Percentiles rank a stretch among this genome's conserved stretches.
These are phyloP conservation scores for Metschnikowia gruessii DNA, from an alignment of 805 yeast species.

Conservation along the genomic window DNA sequence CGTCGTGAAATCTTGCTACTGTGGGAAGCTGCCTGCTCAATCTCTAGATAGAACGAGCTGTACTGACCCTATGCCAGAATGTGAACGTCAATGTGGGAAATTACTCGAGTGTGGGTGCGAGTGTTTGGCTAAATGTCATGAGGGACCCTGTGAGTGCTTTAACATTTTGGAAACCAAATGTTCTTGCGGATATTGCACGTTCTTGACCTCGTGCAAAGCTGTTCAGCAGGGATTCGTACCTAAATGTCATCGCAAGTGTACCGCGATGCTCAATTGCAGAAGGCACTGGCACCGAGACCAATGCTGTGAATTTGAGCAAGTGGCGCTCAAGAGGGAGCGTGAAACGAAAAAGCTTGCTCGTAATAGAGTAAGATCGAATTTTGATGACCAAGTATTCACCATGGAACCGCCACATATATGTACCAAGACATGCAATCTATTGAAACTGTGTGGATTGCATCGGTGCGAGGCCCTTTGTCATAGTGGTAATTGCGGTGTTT, in stretches of 20 bases:
- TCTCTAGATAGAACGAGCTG: constrained; percentile 53
- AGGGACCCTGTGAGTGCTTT: constrained; percentile 70
- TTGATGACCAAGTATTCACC: constrained; percentile 49
- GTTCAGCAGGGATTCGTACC: constrained; percentile 52
- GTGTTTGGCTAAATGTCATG: constrained; percentile 72
- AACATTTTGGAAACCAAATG: constrained; percentile 53
- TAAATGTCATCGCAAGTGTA: constrained; percentile 67
- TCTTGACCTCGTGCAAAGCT: constrained; percentile 61
- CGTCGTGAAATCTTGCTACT: constrained; percentile 63
- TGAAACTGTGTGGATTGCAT: constrained; percentile 61
- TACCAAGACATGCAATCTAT: constrained; percentile 58
- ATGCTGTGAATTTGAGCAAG: constrained; percentile 69
- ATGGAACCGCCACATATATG: constrained; percentile 78
- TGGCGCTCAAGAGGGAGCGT: constrained; percentile 57
- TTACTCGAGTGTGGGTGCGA: constrained; percentile 65
- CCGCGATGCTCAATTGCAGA: constrained; percentile 72
- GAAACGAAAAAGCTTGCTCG: constrained; percentile 49
- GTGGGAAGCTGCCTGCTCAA: constrained; percentile 62
- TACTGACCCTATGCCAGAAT: constrained; percentile 76
- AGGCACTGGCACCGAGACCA: constrained; percentile 67
- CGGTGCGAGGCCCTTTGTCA: constrained; percentile 71
- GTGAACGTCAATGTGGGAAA: constrained; percentile 65
- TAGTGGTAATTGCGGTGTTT: constrained; percentile 74
- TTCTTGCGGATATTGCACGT: constrained; percentile 57
- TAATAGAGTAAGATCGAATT: constrained; percentile 38